Evolutionary conservation across 192 early-diverging fungal genomes (phyloP).

Genomic region (Radiomyces spectabilis): DNA sequence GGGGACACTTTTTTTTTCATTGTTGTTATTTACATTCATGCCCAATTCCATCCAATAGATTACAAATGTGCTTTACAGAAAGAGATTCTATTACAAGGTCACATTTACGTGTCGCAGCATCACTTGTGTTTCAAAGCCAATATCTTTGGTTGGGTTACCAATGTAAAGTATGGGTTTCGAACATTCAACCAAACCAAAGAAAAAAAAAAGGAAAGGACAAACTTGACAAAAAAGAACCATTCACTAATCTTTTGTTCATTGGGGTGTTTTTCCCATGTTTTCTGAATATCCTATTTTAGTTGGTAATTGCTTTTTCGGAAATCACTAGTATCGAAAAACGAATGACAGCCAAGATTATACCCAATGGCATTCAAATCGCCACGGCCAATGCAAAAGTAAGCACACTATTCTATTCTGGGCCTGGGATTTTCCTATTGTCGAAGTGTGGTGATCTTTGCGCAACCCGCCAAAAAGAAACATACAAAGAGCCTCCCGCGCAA

Average conservation of each 20-base stretch:
- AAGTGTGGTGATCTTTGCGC: neutral
- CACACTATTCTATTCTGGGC: neutral
- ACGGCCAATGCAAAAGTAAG: constrained; percentile 52
- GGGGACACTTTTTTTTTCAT: neutral
- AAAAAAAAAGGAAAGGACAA: neutral
- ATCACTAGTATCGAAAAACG: constrained; percentile 77
- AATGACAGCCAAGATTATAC: constrained; percentile 81
- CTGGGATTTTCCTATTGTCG: no score
- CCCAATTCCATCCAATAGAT: constrained; percentile 30
- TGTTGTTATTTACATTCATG: neutral
- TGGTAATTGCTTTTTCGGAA: constrained; percentile 69
- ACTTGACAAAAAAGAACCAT: neutral
- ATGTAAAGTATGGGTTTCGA: constrained; percentile 26
- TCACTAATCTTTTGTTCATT: neutral
- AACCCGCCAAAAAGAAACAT: no score
- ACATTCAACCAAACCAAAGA: neutral
- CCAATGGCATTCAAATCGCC: constrained; percentile 78
- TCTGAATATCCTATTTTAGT: constrained; percentile 11
- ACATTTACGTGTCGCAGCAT: constrained; percentile 74
- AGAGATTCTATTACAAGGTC: constrained; percentile 82
- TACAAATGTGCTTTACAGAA: constrained; percentile 81
- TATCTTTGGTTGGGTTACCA: constrained; percentile 88
- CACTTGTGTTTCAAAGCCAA: constrained; percentile 80
- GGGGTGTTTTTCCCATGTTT: neutral
- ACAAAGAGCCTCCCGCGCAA: no score